phyloP scores from a whole-genome alignment of 345 rosid genomes.

The Nephelium lappaceum region DNA sequence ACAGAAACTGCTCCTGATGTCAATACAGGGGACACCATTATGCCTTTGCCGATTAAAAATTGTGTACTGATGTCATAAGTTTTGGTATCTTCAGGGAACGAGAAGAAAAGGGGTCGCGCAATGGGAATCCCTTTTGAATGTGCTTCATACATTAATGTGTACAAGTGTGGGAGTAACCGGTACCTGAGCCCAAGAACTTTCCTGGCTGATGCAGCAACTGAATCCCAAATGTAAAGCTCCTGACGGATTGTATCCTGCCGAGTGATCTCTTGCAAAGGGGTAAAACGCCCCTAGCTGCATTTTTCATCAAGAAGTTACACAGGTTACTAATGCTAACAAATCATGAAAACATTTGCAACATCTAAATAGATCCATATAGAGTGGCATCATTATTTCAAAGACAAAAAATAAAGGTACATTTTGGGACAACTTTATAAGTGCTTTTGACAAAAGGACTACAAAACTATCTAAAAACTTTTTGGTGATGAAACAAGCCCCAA shows the following conservation, averaged over 20 bases:
- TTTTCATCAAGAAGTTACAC: neutral
- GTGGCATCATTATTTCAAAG: neutral
- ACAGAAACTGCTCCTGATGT: neutral
- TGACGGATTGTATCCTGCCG: neutral
- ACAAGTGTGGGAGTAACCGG: neutral
- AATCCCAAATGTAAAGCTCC: neutral
- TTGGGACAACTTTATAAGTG: too few species aligned
- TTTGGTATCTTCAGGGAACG: neutral
- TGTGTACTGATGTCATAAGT: neutral
- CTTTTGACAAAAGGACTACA: too few species aligned
- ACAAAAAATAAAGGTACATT: too few species aligned
- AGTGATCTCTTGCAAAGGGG: constrained; percentile 2
- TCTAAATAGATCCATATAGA: neutral
- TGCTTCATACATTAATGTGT: constrained; percentile 5
- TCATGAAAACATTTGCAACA: neutral
- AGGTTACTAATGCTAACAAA: neutral
- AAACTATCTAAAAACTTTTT: too few species aligned
- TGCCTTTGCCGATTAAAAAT: neutral
- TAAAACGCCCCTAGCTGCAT: constrained; percentile 1
- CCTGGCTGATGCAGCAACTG: constrained; percentile 7
- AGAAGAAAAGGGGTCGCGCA: neutral
- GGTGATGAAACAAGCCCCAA: too few species aligned
- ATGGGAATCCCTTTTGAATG: neutral
- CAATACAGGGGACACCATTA: constrained; percentile 1
- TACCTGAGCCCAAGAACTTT: neutral